These are phyloP conservation scores for Fraxinus ornus DNA, from an alignment of 305 asterid species.

Conservation along the genomic window DNA sequence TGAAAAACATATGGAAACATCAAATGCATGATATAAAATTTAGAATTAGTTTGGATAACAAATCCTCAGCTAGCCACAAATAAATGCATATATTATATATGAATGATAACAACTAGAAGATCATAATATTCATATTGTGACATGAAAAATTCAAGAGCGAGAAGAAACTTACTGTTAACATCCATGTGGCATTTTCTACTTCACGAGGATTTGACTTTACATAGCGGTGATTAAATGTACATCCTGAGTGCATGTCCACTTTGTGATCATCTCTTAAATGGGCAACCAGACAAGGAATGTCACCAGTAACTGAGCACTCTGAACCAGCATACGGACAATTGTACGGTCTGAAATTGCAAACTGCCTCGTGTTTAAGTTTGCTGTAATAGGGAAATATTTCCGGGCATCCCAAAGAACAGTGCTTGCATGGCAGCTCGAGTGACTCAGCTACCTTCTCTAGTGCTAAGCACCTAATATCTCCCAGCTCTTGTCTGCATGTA, in stretches of 20 bases:
- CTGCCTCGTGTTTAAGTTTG: not conserved
- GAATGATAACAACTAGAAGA: not conserved
- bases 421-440: not conserved
- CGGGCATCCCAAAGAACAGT: not conserved
- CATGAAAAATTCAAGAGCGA: not conserved
- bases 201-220: conserved; percentile 5
- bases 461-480: not conserved
- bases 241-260: not conserved
- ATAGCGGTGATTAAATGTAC: not conserved
- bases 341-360: not conserved
- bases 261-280: not conserved
- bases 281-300: conserved; percentile 5
- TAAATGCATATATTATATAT: not conserved
- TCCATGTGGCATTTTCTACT: conserved; percentile 11
- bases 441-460: conserved; percentile 3
- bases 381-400: not conserved
- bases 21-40: not conserved
- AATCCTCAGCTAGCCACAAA: not conserved
- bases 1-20: not conserved
- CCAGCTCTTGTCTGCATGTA: conserved; percentile 3
- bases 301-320: conserved; percentile 1
- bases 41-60: not conserved
- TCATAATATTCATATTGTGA: not conserved
- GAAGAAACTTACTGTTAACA: not conserved
- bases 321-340: conserved; percentile 1